A percentile compares a stretch with the other conserved stretches of the same genome.
Conservation (phyloP, 1,139 yeast species). For the Pichia sp. region DNA sequence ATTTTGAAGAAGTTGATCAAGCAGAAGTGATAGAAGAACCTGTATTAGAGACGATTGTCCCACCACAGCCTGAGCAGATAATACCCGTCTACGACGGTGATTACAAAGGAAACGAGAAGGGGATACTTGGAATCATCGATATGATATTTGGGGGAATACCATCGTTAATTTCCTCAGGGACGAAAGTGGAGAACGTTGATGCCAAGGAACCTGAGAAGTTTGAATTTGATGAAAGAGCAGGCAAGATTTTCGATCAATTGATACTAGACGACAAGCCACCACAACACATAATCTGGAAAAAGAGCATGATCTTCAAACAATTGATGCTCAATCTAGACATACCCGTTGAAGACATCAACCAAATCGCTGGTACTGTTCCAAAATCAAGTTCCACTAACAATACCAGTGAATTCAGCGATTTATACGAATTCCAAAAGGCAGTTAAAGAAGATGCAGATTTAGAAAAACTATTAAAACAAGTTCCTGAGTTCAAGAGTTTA, state of each 20-base stretch:
- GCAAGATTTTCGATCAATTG: constrained; percentile 22
- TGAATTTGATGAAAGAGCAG: constrained; percentile 25
- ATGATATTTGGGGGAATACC: constrained; percentile 9
- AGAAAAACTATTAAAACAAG: constrained; percentile 7
- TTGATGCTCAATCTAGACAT: constrained; percentile 29
- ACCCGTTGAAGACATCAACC: constrained; percentile 28
- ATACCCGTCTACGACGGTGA: constrained; percentile 3
- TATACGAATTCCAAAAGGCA: constrained; percentile 16
- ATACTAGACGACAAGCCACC: constrained; percentile 25
- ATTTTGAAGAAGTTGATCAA: constrained; percentile 24
- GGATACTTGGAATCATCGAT: constrained; percentile 1
- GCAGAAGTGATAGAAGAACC: constrained; percentile 6
- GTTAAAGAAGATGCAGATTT: constrained; percentile 13
- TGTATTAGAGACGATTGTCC: no score
- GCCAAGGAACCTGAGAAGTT: constrained; percentile 9
- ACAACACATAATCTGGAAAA: constrained; percentile 30
- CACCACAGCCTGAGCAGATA: not conserved
- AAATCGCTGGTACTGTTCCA: constrained; percentile 2
- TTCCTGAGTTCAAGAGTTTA: constrained; percentile 22
- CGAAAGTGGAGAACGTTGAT: constrained; percentile 7
- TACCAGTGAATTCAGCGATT: constrained; percentile 11
- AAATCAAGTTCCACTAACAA: not conserved
- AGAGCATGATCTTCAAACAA: constrained; percentile 30
- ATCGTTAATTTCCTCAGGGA: no score
- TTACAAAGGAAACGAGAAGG: constrained; percentile 7